Conservation (phyloP, 805 yeast species). For the Starmerella vitae region DNA sequence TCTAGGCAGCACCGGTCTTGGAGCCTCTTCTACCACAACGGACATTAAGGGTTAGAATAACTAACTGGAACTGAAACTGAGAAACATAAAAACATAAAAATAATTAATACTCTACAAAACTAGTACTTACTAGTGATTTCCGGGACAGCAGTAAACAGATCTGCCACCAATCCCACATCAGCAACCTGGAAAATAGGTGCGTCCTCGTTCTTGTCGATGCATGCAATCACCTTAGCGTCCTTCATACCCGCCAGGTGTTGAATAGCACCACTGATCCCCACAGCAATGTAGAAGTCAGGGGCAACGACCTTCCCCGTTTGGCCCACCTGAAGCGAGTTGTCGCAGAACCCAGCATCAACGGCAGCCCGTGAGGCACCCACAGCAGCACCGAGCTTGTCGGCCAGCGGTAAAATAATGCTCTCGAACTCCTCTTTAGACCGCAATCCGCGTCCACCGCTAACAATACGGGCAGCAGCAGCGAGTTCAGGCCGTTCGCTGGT, state of each 20-base stretch:
- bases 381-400: constrained; percentile 74
- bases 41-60: too few relatives aligned
- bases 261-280: constrained; percentile 93
- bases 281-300: constrained; percentile 84
- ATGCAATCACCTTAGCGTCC: constrained; percentile 85
- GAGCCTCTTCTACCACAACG: too few relatives aligned
- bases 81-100: too few relatives aligned
- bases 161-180: constrained; percentile 82
- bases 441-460: constrained; percentile 90
- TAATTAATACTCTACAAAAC: too few relatives aligned
- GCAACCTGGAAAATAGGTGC: constrained; percentile 88
- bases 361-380: constrained; percentile 98
- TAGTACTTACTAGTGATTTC: constrained; percentile 61
- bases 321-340: constrained; percentile 92
- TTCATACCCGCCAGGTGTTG: constrained; percentile 99
- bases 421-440: constrained; percentile 83
- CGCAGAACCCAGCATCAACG: constrained; percentile 90
- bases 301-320: constrained; percentile 98
- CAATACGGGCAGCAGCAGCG: constrained; percentile 65
- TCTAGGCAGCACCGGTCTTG: too few relatives aligned
- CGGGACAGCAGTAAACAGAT: constrained; percentile 75
- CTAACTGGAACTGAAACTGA: too few relatives aligned
- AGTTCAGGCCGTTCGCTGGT: constrained; percentile 83
- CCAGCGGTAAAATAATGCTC: constrained; percentile 62
- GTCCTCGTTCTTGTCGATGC: constrained; percentile 87